These are phyloP conservation scores for Athelia sp. DNA, from an alignment of 1,284 basidiomycete genomes.

Conservation along the genomic window DNA sequence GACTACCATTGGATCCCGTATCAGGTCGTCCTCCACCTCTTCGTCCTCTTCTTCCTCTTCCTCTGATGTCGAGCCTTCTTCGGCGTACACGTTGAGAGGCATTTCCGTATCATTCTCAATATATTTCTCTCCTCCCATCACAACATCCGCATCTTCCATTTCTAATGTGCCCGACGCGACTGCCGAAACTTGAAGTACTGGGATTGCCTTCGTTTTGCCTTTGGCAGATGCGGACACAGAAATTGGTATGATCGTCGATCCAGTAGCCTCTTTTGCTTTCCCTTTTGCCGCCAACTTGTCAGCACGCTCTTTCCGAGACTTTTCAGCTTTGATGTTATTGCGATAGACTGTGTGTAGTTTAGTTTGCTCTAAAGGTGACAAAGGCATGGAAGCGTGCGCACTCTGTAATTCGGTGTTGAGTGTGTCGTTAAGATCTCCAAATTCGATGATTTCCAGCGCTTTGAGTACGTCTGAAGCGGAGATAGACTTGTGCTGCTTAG, in stretches of 20 bases:
- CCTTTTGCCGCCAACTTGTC: slow-evolving; percentile 9
- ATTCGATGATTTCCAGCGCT: slow-evolving; percentile 77
- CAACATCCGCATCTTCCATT: slow-evolving; percentile 20
- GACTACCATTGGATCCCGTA: slow-evolving; percentile 24
- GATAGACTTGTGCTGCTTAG: slow-evolving; percentile 84
- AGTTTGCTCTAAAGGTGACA: background rate
- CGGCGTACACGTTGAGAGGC: slow-evolving; percentile 6
- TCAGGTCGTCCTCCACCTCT: slow-evolving; percentile 23
- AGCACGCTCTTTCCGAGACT: slow-evolving; percentile 36
- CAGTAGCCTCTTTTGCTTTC: slow-evolving; percentile 24
- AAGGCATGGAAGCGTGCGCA: slow-evolving; percentile 26
- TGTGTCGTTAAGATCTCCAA: slow-evolving; percentile 67
- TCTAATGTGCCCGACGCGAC: slow-evolving; percentile 1
- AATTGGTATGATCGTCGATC: slow-evolving; percentile 18
- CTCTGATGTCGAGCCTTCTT: slow-evolving; percentile 4
- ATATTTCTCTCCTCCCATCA: slow-evolving; percentile 15
- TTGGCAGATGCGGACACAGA: slow-evolving; percentile 17
- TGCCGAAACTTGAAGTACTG: slow-evolving; percentile 13
- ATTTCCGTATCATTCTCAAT: no score
- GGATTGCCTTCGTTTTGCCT: slow-evolving; percentile 5
- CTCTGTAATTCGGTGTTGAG: slow-evolving; percentile 73
- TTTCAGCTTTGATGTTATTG: slow-evolving; percentile 50
- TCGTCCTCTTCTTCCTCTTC: slow-evolving; percentile 25
- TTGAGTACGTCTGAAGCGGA: slow-evolving; percentile 85
- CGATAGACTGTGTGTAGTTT: slow-evolving; percentile 44